A percentile compares a stretch with the other conserved stretches of the same genome.
Conservation (phyloP, 345 rosid genomes). For the Syzygium jambos region DNA sequence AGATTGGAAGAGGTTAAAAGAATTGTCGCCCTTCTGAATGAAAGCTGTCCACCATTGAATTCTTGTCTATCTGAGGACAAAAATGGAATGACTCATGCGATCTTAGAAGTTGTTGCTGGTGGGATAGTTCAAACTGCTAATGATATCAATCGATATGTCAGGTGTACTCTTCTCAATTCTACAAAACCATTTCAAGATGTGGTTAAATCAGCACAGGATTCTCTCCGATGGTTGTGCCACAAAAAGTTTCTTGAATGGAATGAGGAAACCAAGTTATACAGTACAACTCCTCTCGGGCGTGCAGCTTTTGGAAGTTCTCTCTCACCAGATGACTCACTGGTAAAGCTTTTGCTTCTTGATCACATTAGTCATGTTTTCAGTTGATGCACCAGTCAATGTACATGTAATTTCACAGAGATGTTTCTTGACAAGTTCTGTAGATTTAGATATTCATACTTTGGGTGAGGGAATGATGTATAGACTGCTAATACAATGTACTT, state of each 20-base stretch:
- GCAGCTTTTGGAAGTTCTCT: conserved; percentile 98
- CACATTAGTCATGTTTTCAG: neutral
- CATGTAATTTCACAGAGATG: neutral
- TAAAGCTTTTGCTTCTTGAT: conserved; percentile 11
- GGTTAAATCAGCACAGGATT: conserved; percentile 96
- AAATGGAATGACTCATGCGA: conserved; percentile 99
- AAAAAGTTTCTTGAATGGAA: conserved; percentile 89
- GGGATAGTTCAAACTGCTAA: conserved; percentile 91
- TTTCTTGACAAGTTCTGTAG: neutral
- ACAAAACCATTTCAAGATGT: conserved; percentile 90
- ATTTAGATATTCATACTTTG: neutral
- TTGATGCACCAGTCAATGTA: neutral
- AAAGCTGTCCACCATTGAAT: conserved; percentile 79
- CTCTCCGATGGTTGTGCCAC: conserved; percentile 95
- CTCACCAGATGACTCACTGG: conserved; percentile 97
- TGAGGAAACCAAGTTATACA: conserved; percentile 82
- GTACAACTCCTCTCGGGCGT: conserved; percentile 87
- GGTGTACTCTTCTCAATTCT: conserved; percentile 95
- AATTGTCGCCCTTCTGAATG: conserved; percentile 70
- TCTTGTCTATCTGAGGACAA: conserved; percentile 97
- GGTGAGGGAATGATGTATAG: neutral
- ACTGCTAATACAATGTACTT: neutral
- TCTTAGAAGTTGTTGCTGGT: conserved; percentile 97
- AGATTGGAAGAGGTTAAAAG: conserved; percentile 78
- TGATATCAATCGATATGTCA: conserved; percentile 90